A percentile compares a stretch with the other conserved stretches of the same genome.
phyloP scores from a whole-genome alignment of 2,329 filamentous ascomycete species.

The Ceratocystis colombiana region DNA sequence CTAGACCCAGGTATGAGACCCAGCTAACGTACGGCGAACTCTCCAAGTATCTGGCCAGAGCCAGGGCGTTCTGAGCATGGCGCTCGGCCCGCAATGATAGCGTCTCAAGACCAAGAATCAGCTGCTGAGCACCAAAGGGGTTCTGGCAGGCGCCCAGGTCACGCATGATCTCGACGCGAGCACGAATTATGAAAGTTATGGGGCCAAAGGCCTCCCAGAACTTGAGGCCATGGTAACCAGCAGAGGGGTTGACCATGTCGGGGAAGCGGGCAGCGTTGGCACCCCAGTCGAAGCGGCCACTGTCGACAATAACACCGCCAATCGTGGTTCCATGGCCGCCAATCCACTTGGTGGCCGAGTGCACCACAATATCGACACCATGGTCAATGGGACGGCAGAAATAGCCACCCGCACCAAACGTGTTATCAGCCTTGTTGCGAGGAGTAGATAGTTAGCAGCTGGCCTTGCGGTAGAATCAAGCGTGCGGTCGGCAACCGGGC shows the following conservation, averaged over 20 bases:
- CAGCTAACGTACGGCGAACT: slow-evolving; percentile 74
- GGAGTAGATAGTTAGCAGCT: not conserved
- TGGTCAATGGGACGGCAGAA: slow-evolving; percentile 78
- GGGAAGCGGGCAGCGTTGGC: slow-evolving; percentile 76
- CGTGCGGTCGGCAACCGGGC: not conserved
- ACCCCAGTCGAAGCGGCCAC: slow-evolving; percentile 90
- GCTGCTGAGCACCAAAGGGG: slow-evolving; percentile 86
- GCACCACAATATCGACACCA: slow-evolving; percentile 86
- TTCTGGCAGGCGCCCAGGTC: slow-evolving; percentile 76
- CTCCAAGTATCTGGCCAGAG: slow-evolving; percentile 73
- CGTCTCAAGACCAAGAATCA: slow-evolving; percentile 82
- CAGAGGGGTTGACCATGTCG: slow-evolving; percentile 78
- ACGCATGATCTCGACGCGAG: slow-evolving; percentile 80
- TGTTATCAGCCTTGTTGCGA: slow-evolving; percentile 66
- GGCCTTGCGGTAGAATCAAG: not conserved
- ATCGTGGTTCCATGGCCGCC: slow-evolving; percentile 91
- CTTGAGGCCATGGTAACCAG: slow-evolving; percentile 84
- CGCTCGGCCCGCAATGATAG: slow-evolving; percentile 76
- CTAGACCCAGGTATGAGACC: slow-evolving; percentile 87
- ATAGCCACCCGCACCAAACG: slow-evolving; percentile 87
- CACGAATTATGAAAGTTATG: slow-evolving; percentile 71
- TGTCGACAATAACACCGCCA: slow-evolving; percentile 74
- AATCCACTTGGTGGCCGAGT: slow-evolving; percentile 96
- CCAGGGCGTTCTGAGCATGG: slow-evolving; percentile 73
- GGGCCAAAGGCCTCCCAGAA: slow-evolving; percentile 89